Evolutionary conservation across 2,329 filamentous ascomycete genomes (phyloP), one percentile per base, ranked within the genome.

Genomic region (Sclerotinia subarctica): DNA sequence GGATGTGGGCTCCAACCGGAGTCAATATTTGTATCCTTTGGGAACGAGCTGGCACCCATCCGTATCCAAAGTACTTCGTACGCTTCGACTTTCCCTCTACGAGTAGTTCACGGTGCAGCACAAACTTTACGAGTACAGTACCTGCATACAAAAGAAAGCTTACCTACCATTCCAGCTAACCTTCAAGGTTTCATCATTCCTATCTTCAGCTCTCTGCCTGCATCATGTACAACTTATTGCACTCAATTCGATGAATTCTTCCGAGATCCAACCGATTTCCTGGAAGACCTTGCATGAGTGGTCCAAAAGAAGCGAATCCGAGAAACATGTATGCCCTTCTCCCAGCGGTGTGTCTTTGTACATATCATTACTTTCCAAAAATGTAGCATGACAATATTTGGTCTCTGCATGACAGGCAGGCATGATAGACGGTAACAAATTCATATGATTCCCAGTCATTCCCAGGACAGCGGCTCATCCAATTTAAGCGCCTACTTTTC

Each of bases 381-480:
- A 26, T 24, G 19, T 60, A 26, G 53, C 51, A 38, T 59, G 32
- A 66, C 54, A 66, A 52, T 66, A 59, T 49, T 17, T 42, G 4
- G 53, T 7, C 53, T 64, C 5, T 60, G 52, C 64, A 66, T 66
- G 62, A 66, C 21, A 38, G 42, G 46, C 21, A 38, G 42, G 46
- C 59, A 62, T 38, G 44, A 49, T 2, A 32, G 19, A 42, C 57
- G n/a, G 13, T n/a, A 13, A 32, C 42, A 35, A 29, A 24, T n/a
- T 47, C 57, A 60, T 60, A 32, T 62, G 49, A 35, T 62, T 49
- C 26, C 57, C 44, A 44, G 53, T 66, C 53, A 52, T 66, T 66
- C 64, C 64, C 64, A 66, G 54, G 32, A n/a, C 29, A 60, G 54
- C 64, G 64, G 64, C 64, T 66, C 64, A 35, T 52, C 13, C 44